Conservation (phyloP, 1,284 basidiomycete species). For the Cystobasidium sp. region DNA sequence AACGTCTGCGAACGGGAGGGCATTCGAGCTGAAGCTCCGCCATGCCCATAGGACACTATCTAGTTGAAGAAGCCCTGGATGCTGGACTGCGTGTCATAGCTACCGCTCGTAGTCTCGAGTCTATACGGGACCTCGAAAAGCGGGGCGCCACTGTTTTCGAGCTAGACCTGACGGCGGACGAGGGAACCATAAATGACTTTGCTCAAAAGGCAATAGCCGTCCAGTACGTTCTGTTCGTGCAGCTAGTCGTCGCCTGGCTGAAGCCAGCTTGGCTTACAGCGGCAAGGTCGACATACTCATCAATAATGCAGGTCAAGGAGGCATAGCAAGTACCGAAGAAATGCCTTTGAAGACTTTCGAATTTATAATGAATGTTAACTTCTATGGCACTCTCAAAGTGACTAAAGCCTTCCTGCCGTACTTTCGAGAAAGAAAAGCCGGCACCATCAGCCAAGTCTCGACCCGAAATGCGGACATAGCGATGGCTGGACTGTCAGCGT, state of each 20-base stretch:
- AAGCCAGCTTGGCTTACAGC: background rate
- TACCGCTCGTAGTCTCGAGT: slow-evolving; percentile 9
- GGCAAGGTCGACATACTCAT: slow-evolving; percentile 25
- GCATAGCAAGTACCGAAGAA: slow-evolving; percentile 31
- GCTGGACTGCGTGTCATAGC: slow-evolving; percentile 24
- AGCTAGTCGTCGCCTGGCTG: background rate
- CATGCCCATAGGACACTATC: slow-evolving; percentile 7
- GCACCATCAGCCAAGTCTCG: slow-evolving; percentile 27
- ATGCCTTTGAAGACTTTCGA: slow-evolving; percentile 4
- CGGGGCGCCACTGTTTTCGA: slow-evolving; percentile 10
- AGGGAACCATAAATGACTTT: slow-evolving; percentile 7
- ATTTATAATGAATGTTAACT: slow-evolving; percentile 20
- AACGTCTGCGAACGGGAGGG: background rate
- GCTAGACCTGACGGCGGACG: slow-evolving; percentile 5
- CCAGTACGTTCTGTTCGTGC: background rate
- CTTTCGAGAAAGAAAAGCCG: slow-evolving; percentile 17
- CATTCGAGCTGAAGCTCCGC: background rate
- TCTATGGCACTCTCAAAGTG: slow-evolving; percentile 32
- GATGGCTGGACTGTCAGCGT: slow-evolving; percentile 24
- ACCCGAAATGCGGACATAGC: slow-evolving; percentile 37
- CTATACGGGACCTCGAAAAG: slow-evolving; percentile 19
- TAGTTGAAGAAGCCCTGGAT: slow-evolving; percentile 25
- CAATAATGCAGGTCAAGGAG: slow-evolving; percentile 34
- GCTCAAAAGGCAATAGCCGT: slow-evolving; percentile 24
- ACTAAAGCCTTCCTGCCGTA: slow-evolving; percentile 29